Conservation (phyloP, 768 basidiomycete species). For the Boletus vermiculosoides region DNA sequence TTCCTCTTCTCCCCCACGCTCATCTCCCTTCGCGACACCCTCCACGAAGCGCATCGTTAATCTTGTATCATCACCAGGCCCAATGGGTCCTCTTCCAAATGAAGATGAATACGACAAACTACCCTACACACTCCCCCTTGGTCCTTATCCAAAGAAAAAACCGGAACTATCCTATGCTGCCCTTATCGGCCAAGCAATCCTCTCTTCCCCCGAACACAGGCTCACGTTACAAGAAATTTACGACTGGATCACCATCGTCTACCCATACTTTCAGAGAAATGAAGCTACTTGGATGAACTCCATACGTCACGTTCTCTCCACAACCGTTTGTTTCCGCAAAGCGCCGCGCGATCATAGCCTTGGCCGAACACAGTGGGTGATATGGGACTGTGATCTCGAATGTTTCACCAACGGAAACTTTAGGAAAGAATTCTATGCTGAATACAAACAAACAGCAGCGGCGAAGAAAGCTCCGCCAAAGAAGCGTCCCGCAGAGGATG, state of each 20-base stretch:
- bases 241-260: slow-evolving; percentile 90
- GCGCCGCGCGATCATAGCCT: slow-evolving; percentile 71
- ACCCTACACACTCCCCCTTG: slow-evolving; percentile 78
- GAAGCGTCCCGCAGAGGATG: slow-evolving; percentile 42
- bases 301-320: slow-evolving; percentile 93
- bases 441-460: slow-evolving; percentile 31
- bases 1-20: slow-evolving; percentile 57
- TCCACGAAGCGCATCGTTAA: slow-evolving; percentile 55
- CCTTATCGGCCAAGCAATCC: slow-evolving; percentile 91
- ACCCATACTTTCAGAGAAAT: slow-evolving; percentile 89
- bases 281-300: slow-evolving; percentile 99
- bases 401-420: slow-evolving; percentile 87
- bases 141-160: slow-evolving; percentile 76
- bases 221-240: slow-evolving; percentile 96
- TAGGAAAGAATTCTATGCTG: slow-evolving; percentile 55
- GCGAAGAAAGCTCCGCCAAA: slow-evolving; percentile 32
- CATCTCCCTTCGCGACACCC: slow-evolving; percentile 67
- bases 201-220: slow-evolving; percentile 78
- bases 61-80: slow-evolving; percentile 82
- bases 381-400: slow-evolving; percentile 76
- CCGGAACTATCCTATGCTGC: slow-evolving; percentile 93
- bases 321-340: slow-evolving; percentile 89
- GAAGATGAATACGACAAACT: slow-evolving; percentile 66
- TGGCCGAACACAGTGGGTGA: slow-evolving; percentile 86
- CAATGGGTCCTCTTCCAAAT: slow-evolving; percentile 62